phyloP scores from a whole-genome alignment of 768 basidiomycete species.

The Pleurotus tuber-regium region DNA sequence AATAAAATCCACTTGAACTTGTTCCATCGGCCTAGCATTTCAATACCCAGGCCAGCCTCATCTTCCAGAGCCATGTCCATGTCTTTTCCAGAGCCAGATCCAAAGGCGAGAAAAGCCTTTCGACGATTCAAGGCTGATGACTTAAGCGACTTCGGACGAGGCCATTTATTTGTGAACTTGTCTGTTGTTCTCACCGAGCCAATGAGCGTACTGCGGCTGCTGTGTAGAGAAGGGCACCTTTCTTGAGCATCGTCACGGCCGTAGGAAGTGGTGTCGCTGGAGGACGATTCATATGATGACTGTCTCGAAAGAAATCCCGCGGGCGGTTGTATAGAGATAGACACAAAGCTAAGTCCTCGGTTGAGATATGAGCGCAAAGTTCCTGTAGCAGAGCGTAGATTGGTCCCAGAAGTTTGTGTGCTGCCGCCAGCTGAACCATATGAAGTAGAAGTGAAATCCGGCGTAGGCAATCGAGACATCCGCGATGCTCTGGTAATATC shows the following conservation, averaged over 20 bases:
- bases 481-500: conserved; percentile 5
- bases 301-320: conserved; percentile 10
- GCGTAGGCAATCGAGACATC: conserved; percentile 18
- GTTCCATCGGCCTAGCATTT: conserved; percentile 51
- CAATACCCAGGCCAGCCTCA: conserved; percentile 34
- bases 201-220: not conserved
- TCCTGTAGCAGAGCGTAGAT: not conserved
- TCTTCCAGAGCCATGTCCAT: conserved; percentile 29
- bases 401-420: not conserved
- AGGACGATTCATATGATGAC: not conserved
- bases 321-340: conserved; percentile 10
- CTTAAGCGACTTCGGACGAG: conserved; percentile 33
- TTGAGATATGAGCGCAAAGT: conserved; percentile 16
- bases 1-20: conserved; percentile 61
- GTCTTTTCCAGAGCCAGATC: not conserved
- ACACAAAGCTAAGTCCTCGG: conserved; percentile 18
- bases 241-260: not conserved
- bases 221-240: not conserved
- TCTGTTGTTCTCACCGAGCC: conserved; percentile 29
- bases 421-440: no score
- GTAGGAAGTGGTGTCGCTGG: not conserved
- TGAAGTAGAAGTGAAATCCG: conserved; percentile 18
- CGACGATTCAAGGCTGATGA: not conserved
- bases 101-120: not conserved
- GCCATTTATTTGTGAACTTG: conserved; percentile 54